phyloP scores from a whole-genome alignment of 139 green algal species.

The Closterium sp. region DNA sequence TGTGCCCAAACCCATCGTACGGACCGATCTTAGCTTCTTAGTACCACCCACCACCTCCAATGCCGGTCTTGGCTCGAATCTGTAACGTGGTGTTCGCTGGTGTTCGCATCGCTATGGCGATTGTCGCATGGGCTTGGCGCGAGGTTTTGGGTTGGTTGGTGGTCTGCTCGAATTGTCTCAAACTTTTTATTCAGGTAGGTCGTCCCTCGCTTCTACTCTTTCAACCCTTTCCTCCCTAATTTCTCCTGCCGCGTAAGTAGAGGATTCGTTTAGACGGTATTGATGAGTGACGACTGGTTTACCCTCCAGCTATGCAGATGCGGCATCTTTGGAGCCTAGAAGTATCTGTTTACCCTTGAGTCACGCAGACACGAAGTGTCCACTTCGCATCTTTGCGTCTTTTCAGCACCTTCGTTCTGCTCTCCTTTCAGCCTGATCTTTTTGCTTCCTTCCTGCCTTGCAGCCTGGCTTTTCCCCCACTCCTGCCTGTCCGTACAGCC shows the following conservation, averaged over 20 bases:
- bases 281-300: background rate
- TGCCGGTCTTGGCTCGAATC: background rate
- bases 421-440: background rate
- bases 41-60: background rate
- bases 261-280: background rate
- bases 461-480: too few relatives aligned
- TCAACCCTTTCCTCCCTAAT: background rate
- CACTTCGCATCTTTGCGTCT: too few relatives aligned
- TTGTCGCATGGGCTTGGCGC: background rate
- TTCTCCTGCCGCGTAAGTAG: background rate
- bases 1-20: slow-evolving; percentile 26
- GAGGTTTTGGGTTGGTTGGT: background rate
- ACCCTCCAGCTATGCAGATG: too few relatives aligned
- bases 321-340: too few relatives aligned
- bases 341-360: too few relatives aligned
- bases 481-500: too few relatives aligned
- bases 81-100: background rate
- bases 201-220: background rate
- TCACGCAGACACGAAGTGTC: too few relatives aligned
- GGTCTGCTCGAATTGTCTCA: slow-evolving; percentile 13
- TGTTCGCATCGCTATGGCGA: background rate
- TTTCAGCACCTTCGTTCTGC: background rate
- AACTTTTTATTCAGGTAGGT: background rate
- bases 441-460: too few relatives aligned
- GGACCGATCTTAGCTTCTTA: background rate